Evolutionary conservation across 78 protist species (phyloP).

Genomic region (Ministeria vibrans): DNA sequence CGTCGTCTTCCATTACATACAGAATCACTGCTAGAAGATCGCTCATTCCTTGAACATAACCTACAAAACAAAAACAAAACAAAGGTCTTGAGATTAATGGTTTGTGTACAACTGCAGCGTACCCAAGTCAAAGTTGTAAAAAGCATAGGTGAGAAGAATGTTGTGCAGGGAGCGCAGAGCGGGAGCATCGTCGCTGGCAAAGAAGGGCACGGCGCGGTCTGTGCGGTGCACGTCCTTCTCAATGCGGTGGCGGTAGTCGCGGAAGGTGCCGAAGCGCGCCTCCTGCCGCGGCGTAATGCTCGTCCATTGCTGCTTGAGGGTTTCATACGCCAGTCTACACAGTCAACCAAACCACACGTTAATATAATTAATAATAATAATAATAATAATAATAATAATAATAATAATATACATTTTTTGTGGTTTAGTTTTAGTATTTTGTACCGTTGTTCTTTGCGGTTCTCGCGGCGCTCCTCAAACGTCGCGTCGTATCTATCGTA

Average conservation of each 20-base stretch:
- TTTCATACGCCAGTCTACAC: background rate
- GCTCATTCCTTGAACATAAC: conserved; percentile 50
- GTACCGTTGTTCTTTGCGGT: background rate
- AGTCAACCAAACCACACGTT: background rate
- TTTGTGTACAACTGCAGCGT: background rate
- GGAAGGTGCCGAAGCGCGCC: background rate
- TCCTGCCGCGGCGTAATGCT: background rate
- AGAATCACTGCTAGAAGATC: conserved; percentile 33
- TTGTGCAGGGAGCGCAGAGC: conserved; percentile 1
- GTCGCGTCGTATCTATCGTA: background rate
- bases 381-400: background rate
- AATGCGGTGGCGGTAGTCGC: background rate
- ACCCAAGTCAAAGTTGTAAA: conserved; percentile 50
- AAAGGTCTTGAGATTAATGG: background rate
- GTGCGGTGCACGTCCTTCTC: conserved; percentile 60
- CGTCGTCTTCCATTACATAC: conserved; percentile 39
- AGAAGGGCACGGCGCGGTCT: conserved; percentile 26
- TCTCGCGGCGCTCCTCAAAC: background rate
- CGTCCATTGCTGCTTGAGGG: background rate
- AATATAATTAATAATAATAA: background rate
- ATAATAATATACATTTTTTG: background rate
- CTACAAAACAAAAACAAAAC: background rate
- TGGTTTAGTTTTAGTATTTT: too few species aligned
- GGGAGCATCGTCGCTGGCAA: conserved; percentile 6
- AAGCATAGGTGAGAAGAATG: conserved; percentile 41